Evolutionary conservation across 495 filamentous ascomycete genomes (phyloP), one percentile per base, ranked within the genome.

Genomic region (Oleoguttula mirabilis): DNA sequence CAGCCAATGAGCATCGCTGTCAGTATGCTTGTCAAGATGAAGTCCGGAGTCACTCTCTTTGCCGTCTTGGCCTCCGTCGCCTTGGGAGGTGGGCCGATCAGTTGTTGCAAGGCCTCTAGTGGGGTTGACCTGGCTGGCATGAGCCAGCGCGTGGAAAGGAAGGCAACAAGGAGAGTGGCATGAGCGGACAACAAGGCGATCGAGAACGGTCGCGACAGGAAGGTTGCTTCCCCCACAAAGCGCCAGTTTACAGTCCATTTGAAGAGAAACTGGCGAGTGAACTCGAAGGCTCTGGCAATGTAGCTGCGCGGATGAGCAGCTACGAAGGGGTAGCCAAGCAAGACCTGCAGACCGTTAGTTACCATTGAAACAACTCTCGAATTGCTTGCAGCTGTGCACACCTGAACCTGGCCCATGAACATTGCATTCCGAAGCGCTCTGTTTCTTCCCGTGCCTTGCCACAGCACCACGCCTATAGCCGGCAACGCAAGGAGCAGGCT

Each of bases 171-270:
- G 3, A 87, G 62, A 19, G 62, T 55, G n/a, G 71, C 61, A 63
- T 98, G 86, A 37, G 79, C 56, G 4, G 64, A 68, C 15, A 95
- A 63, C 31, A 98, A 65, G 6, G 60, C 60, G 15, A 77, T 35
- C 25, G 87, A 75, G 55, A 95, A 94, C 10, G 66, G 58, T 40
- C 63, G 72, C 37, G 84, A 92, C 17, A 92, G 67, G 51, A 98
- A 98, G 1, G 60, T 60, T 16, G 85, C 76, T 56, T 95, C 85
- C 10, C 79, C 76, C 4, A 95, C 60, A 51, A 98, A 95, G 32
- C 88, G 74, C 88, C 88, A 98, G 60, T 98, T 98, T 43, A 98
- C 90, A 0, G 90, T 96, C 90, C 90, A 96, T 58, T 93, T 88
- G 68, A 85, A 95, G 48, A 94, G 68, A 59, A 98, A 98, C 50